Evolutionary conservation across 1,284 basidiomycete genomes (phyloP).

Genomic region (Cryptococcus deneoformans): DNA sequence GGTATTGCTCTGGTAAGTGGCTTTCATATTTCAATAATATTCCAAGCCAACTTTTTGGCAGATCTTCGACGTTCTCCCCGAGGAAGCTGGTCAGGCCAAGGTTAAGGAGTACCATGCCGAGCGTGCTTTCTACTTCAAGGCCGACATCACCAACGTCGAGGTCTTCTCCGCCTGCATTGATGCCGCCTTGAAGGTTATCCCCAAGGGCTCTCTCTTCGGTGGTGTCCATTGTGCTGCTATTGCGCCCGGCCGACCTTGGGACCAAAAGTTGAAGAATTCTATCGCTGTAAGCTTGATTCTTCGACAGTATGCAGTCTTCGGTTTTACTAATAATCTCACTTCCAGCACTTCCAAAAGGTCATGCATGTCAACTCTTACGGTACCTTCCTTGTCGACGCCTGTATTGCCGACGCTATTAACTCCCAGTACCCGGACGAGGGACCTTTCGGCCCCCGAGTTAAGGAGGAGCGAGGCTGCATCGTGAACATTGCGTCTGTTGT

Average conservation of each 20-base stretch:
- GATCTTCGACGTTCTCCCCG: neutral
- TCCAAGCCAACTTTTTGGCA: neutral
- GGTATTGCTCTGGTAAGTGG: conserved; percentile 13
- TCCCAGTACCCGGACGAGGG: conserved; percentile 25
- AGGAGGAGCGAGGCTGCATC: conserved; percentile 33
- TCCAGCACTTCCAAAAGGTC: conserved; percentile 17
- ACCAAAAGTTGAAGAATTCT: conserved; percentile 14
- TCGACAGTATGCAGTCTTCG: too few species aligned
- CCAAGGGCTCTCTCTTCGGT: conserved; percentile 27
- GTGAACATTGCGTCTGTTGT: conserved; percentile 34
- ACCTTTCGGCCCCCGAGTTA: conserved; percentile 9
- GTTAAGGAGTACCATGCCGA: conserved; percentile 20
- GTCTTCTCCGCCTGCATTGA: conserved; percentile 6
- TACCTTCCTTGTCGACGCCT: conserved; percentile 30
- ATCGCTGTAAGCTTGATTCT: neutral
- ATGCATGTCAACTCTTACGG: conserved; percentile 29
- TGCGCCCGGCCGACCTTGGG: conserved; percentile 15
- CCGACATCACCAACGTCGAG: conserved; percentile 7
- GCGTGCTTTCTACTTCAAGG: conserved; percentile 19
- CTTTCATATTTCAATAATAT: neutral
- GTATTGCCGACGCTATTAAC: conserved; percentile 36
- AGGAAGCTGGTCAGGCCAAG: conserved; percentile 9
- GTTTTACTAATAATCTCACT: too few species aligned
- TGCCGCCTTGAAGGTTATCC: conserved; percentile 12
- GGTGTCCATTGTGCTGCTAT: conserved; percentile 33